Base-by-base conservation (phyloP, 768 basidiomycete species). In the Paxillus rubicundulus region DNA sequence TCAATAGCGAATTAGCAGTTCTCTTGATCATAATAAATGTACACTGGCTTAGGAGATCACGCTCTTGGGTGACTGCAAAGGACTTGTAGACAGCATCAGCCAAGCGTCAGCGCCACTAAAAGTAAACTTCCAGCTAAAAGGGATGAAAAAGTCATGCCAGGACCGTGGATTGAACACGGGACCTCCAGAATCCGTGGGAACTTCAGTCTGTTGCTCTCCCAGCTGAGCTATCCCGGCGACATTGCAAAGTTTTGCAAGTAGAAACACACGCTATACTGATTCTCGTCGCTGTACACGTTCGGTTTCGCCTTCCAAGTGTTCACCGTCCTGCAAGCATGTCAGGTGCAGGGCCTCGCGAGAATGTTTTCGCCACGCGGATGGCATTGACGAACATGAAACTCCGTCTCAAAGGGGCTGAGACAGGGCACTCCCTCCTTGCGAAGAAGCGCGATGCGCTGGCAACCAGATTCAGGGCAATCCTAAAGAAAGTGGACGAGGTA, bases 391-490 rank as follows among this genome's bases (percentile, higher is more conserved):
- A 93, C 71, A 98, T 92, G 52, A 93, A 93, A 66, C 74, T 87
- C 30, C 83, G 92, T 45, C 78, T 96, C 52, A 96, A 96, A 69
- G 84, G 92, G 17, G 93, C 94, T 6, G 91, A 94, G 71, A 96
- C 92, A 1, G 95, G 96, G 0, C 96, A 98, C 70, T 94, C 92
- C 0, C 76, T 98, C 18, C 80, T 98, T 21, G 94, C 96, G 24
- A 98, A 98, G 84, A 99, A 99, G 75, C 84, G 94, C 50, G 97
- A 99, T 77, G 97, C 97, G 45, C 75, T 98, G 61, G 96, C 89
- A 30, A 92, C 91, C 34, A 80, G 97, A 63, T 99, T 99, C 77
- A 81, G 97, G 52, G 84, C 89, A 27, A 99, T 99, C 67, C 75
- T 98, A 55, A 84, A 78, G 70, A 98, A 97, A 72, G 96, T 99